Evolutionary conservation across 169 alveolate genomes (phyloP).

Genomic region (Plasmodium gaboni): DNA sequence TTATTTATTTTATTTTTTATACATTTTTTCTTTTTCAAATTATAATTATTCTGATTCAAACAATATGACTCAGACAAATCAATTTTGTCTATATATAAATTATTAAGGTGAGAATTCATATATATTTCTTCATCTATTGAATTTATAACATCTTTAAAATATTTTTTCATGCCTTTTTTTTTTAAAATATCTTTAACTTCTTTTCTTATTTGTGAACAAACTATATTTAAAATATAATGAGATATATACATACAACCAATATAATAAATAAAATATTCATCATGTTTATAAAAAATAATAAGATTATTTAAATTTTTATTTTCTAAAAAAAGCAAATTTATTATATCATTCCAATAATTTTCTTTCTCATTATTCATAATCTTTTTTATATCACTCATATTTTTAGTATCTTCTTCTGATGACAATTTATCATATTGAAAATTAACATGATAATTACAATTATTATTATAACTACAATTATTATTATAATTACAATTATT

Average conservation of each 20-base stretch:
- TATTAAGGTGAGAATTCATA: conserved; percentile 39
- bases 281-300: conserved; percentile 13
- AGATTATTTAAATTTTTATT: conserved; percentile 5
- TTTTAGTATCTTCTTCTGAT: too few relatives aligned
- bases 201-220: conserved; percentile 54
- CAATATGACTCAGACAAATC: conserved; percentile 27
- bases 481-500: too few relatives aligned
- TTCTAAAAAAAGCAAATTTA: conserved; percentile 35
- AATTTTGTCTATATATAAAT: conserved; percentile 44
- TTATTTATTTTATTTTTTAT: conserved; percentile 12
- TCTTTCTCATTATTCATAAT: too few relatives aligned
- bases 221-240: conserved; percentile 50
- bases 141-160: conserved; percentile 10
- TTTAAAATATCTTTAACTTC: conserved; percentile 60
- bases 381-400: too few relatives aligned
- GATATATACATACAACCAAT: conserved; percentile 54
- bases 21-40: conserved; percentile 19
- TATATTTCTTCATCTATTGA: conserved; percentile 40
- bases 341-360: not conserved
- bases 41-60: conserved; percentile 12
- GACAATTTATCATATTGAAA: too few relatives aligned
- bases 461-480: too few relatives aligned
- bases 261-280: conserved; percentile 29
- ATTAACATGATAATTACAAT: too few relatives aligned
- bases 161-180: conserved; percentile 17